Evolutionary conservation across 805 yeast species (phyloP).

Genomic region (Metschnikowia bowlesiae): DNA sequence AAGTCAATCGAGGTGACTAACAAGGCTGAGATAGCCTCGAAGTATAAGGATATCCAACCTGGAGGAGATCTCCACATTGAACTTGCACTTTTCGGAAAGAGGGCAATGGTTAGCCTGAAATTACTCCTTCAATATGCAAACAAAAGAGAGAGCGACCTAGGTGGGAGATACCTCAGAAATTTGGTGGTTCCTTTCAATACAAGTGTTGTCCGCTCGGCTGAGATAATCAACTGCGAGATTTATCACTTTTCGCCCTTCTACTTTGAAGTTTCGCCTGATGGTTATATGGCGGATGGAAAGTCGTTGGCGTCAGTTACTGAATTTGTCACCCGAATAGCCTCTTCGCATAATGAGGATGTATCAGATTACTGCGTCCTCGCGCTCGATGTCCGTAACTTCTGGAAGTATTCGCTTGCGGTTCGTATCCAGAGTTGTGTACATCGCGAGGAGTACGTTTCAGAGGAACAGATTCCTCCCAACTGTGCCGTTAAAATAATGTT

Average conservation of each 20-base stretch:
- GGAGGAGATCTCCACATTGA: slow-evolving; percentile 42
- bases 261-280: slow-evolving; percentile 16
- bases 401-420: slow-evolving; percentile 52
- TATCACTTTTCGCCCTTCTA: slow-evolving; percentile 46
- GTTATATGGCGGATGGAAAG: slow-evolving; percentile 1
- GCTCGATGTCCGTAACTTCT: slow-evolving; percentile 75
- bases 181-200: slow-evolving; percentile 65
- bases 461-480: slow-evolving; percentile 26
- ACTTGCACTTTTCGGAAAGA: slow-evolving; percentile 63
- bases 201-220: slow-evolving; percentile 69
- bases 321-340: slow-evolving; percentile 23
- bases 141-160: slow-evolving; percentile 18
- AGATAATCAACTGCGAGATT: slow-evolving; percentile 70
- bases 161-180: slow-evolving; percentile 42
- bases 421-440: slow-evolving; percentile 30
- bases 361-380: slow-evolving; percentile 60
- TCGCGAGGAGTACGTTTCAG: slow-evolving; percentile 8
- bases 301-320: slow-evolving; percentile 27
- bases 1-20: slow-evolving; percentile 54
- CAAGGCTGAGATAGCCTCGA: slow-evolving; percentile 35
- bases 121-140: slow-evolving; percentile 61
- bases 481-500: slow-evolving; percentile 54
- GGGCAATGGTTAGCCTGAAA: slow-evolving; percentile 65
- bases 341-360: slow-evolving; percentile 22
- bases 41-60: slow-evolving; percentile 37